Percentiles rank a stretch among this genome's conserved stretches.
These are phyloP conservation scores for Petunia secreta DNA, from an alignment of 257 asterid genomes.

Conservation along the genomic window DNA sequence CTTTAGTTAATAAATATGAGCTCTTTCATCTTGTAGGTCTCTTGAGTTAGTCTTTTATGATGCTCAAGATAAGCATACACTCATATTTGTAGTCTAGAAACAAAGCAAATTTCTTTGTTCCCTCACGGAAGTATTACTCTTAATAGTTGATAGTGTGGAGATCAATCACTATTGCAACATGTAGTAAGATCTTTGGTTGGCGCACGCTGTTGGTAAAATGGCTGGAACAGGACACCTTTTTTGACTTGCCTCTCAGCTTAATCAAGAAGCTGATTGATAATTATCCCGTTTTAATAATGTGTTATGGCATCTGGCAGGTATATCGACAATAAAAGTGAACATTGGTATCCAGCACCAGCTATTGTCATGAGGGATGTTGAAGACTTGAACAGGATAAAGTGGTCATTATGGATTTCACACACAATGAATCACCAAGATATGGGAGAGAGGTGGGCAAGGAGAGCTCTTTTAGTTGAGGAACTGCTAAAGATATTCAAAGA, in stretches of 20 bases:
- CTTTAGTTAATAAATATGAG: not conserved
- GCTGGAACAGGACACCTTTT: not conserved
- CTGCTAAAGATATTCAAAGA: constrained; percentile 72
- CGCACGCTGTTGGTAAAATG: not conserved
- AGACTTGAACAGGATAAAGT: constrained; percentile 83
- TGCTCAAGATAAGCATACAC: not conserved
- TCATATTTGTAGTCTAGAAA: not conserved
- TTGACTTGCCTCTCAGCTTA: not conserved
- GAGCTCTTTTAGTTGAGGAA: constrained; percentile 77
- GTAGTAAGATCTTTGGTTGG: too few species aligned
- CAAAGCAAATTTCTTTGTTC: not conserved
- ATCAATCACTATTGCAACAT: too few species aligned
- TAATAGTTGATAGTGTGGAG: too few species aligned
- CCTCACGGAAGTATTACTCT: not conserved
- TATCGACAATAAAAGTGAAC: constrained; percentile 64
- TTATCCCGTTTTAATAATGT: not conserved
- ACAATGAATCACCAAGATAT: constrained; percentile 84
- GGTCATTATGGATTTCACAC: constrained; percentile 78
- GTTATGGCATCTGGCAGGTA: constrained; percentile 47
- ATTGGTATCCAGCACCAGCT: constrained; percentile 77
- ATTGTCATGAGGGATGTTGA: constrained; percentile 84
- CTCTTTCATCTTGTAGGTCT: not conserved
- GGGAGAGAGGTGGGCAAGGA: constrained; percentile 85
- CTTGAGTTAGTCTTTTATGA: not conserved
- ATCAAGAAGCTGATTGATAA: not conserved